Conservation (phyloP, 2,329 filamentous ascomycete genomes). For the Aspergillus pseudoglaucus region DNA sequence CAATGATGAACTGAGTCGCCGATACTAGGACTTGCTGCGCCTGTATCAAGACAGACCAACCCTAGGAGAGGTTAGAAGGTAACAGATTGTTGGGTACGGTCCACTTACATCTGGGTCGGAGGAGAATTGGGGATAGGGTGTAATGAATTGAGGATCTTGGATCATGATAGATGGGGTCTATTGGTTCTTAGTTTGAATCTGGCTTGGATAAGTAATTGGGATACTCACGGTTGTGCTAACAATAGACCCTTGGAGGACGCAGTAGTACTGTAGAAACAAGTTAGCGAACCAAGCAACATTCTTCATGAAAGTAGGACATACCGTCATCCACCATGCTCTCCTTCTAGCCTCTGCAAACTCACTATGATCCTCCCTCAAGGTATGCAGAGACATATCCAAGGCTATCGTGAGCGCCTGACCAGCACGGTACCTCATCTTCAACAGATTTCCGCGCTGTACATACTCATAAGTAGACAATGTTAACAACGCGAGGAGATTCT, state of each 20-base stretch:
- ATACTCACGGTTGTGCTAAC: slow-evolving; percentile 37
- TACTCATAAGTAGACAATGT: slow-evolving; percentile 43
- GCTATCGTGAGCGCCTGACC: slow-evolving; percentile 39
- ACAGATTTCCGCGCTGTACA: slow-evolving; percentile 38
- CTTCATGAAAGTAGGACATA: slow-evolving; percentile 19
- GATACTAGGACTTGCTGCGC: slow-evolving; percentile 38
- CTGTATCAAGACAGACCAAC: slow-evolving; percentile 39
- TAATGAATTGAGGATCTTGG: slow-evolving; percentile 39
- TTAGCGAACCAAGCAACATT: slow-evolving; percentile 37
- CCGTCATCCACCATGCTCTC: slow-evolving; percentile 45
- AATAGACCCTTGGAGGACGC: slow-evolving; percentile 40
- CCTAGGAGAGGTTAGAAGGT: slow-evolving; percentile 21
- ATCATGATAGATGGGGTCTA: slow-evolving; percentile 38
- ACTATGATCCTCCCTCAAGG: slow-evolving; percentile 26
- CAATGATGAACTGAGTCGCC: slow-evolving; percentile 36
- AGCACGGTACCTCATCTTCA: slow-evolving; percentile 42
- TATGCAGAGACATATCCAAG: slow-evolving; percentile 39
- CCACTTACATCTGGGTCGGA: slow-evolving; percentile 35
- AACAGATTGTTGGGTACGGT: background rate
- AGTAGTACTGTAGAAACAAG: slow-evolving; percentile 32
- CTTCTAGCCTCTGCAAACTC: slow-evolving; percentile 36
- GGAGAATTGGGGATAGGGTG: slow-evolving; percentile 35
- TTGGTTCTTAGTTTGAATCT: background rate
- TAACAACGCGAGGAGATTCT: slow-evolving; percentile 35
- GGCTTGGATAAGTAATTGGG: background rate